phyloP scores from a whole-genome alignment of 148 eudicot species.

The Agrostemma githago region DNA sequence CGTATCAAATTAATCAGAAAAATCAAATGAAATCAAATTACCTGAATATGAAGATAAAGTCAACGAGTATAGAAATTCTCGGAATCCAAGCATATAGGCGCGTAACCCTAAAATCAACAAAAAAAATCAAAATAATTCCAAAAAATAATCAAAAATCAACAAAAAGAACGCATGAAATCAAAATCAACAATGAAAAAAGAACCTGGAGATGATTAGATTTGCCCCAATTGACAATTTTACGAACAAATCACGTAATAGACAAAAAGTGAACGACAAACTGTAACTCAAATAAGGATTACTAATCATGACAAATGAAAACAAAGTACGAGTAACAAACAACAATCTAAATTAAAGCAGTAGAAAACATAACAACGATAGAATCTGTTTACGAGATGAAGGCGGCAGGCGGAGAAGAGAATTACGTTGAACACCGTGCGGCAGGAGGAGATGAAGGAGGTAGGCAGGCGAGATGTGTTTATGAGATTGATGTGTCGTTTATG shows the following conservation, averaged over 20 bases:
- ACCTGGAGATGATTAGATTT: slow-evolving; percentile 65
- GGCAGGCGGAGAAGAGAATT: too few species aligned
- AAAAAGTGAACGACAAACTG: slow-evolving; percentile 73
- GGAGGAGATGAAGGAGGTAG: too few species aligned
- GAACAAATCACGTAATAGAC: slow-evolving; percentile 81
- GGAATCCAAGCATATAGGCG: slow-evolving; percentile 90
- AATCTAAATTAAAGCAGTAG: too few species aligned
- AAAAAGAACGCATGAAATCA: background rate
- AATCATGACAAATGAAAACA: slow-evolving; percentile 87
- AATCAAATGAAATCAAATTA: slow-evolving; percentile 12
- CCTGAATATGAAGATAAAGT: slow-evolving; percentile 83
- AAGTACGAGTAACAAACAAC: too few species aligned
- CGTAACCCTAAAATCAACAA: slow-evolving; percentile 55
- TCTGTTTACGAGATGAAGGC: too few species aligned
- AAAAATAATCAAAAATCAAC: background rate
- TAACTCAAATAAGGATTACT: slow-evolving; percentile 84
- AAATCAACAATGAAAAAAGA: background rate
- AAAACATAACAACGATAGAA: too few species aligned
- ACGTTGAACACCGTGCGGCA: too few species aligned
- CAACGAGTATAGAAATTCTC: slow-evolving; percentile 89
- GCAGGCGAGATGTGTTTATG: too few species aligned
- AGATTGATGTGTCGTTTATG: too few species aligned
- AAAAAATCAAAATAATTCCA: background rate
- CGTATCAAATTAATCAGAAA: too few species aligned
- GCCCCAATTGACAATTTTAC: slow-evolving; percentile 72